Evolutionary conservation across 805 yeast genomes (phyloP), one percentile per base, ranked within the genome.

Genomic region (Saccharomycopsis sp.): DNA sequence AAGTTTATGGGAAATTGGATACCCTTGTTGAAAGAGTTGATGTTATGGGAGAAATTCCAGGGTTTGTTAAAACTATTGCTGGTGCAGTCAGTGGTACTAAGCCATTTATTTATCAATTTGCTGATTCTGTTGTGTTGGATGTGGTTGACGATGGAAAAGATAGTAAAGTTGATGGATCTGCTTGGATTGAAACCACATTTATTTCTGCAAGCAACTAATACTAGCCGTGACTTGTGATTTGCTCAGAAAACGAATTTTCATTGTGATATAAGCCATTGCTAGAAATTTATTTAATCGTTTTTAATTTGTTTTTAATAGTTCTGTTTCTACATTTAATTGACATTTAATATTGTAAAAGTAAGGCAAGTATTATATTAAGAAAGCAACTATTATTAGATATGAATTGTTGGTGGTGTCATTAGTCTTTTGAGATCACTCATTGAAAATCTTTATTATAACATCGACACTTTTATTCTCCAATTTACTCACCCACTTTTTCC

Each of bases 31-130:
- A 87, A 67, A 79, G 97, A 60, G 89, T 93, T 47, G 98, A 93
- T 65, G 97, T 93, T 48, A 88, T 93, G 97, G 85, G 88, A 41
- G 97, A 93, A 66, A 81, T 93, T 48, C 98, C 98, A 22, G 81
- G 77, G 52, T 88, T 93, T 64, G 95, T 93, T 54, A 93, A 90
- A 67, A 84, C 81, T 56, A 84, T 93, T 48, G 97, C 86, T 38
- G 79, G 89, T 51, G 96, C 95, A 47, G 94, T 90, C 44, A 93
- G 93, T 13, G 98, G 97, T 41, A 81, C 97, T 22, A 85, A 83
- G 61, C 98, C 98, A n/a, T 90, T 77, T 68, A 90, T 93, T 57
- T 93, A 89, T 66, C 97, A 93, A 68, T 93, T 77, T 67, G 75
- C 82, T 61, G 81, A 85, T 60, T 72, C 74, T 44, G 66, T 81